Evolutionary conservation across 108 stramenopile genomes (phyloP).

Genomic region (Chaetoceros tenuissimus): DNA sequence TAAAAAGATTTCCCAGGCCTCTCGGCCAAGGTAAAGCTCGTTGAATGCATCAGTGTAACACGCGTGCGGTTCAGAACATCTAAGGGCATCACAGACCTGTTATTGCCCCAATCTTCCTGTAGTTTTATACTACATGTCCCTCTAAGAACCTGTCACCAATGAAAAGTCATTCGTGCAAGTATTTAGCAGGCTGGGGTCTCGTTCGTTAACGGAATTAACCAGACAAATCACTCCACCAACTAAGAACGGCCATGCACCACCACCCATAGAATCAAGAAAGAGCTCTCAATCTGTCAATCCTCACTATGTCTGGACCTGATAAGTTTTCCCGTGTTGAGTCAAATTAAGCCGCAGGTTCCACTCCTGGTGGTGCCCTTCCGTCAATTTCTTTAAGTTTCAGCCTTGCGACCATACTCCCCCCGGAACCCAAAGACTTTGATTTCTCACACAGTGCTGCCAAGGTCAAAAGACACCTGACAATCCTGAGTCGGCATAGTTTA

Average conservation of each 20-base stretch:
- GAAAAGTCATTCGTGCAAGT: slow-evolving; percentile 58
- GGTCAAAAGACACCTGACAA: slow-evolving; percentile 83
- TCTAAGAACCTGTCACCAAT: slow-evolving; percentile 87
- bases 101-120: slow-evolving; percentile 96
- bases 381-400: slow-evolving; percentile 77
- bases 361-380: slow-evolving; percentile 76
- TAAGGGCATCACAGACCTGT: slow-evolving; percentile 99
- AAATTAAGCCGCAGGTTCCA: slow-evolving; percentile 75
- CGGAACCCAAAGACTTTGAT: slow-evolving; percentile 90
- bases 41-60: slow-evolving; percentile 96
- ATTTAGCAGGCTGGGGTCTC: too few relatives aligned
- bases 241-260: slow-evolving; percentile 76
- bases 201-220: slow-evolving; percentile 67
- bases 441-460: slow-evolving; percentile 94
- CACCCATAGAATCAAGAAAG: slow-evolving; percentile 83
- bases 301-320: slow-evolving; percentile 80
- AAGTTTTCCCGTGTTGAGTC: slow-evolving; percentile 79
- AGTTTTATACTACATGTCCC: slow-evolving; percentile 92
- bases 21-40: slow-evolving; percentile 88
- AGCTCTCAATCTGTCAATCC: slow-evolving; percentile 83
- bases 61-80: slow-evolving; percentile 98
- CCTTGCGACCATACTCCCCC: slow-evolving; percentile 62
- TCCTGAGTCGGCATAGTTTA: slow-evolving; percentile 99
- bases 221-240: slow-evolving; percentile 77
- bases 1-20: slow-evolving; percentile 98